Conservation (phyloP, 2,329 filamentous ascomycete species). For the Colletotrichum lentis region DNA sequence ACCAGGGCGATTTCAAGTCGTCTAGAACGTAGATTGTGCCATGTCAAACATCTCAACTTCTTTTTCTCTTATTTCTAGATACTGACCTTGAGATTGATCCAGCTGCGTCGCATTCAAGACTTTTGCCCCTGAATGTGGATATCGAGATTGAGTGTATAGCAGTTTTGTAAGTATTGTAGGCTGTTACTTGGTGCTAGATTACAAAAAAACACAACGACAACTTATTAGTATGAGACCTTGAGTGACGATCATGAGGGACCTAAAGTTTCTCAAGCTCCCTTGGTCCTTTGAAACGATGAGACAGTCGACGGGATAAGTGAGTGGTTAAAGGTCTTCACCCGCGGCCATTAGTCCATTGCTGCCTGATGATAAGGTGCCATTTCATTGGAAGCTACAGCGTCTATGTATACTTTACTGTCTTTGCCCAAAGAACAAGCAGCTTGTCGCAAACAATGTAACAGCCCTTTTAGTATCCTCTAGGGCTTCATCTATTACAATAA, state of each 20-base stretch:
- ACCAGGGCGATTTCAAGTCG: conserved; percentile 65
- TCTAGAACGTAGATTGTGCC: conserved; percentile 51
- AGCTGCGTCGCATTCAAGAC: conserved; percentile 50
- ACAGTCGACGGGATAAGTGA: neutral
- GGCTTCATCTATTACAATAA: conserved; percentile 65
- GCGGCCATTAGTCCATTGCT: too few relatives aligned
- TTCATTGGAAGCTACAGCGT: too few relatives aligned
- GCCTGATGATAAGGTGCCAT: too few relatives aligned
- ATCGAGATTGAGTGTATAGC: conserved; percentile 50
- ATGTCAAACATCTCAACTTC: too few relatives aligned
- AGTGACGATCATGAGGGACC: neutral
- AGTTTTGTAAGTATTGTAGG: conserved; percentile 36
- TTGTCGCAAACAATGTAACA: conserved; percentile 55
- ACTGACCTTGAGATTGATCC: neutral
- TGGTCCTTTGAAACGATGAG: neutral
- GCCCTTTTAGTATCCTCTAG: conserved; percentile 60
- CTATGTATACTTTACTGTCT: neutral
- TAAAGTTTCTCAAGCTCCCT: neutral
- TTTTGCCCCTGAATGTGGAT: conserved; percentile 45
- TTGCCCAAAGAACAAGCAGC: conserved; percentile 1
- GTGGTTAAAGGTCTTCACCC: neutral
- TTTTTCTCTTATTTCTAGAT: too few relatives aligned
- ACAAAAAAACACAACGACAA: neutral
- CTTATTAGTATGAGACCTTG: too few relatives aligned
- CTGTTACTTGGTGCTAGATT: neutral